Conservation (phyloP, 2,329 filamentous ascomycete genomes). For the Diplodia corticola region DNA sequence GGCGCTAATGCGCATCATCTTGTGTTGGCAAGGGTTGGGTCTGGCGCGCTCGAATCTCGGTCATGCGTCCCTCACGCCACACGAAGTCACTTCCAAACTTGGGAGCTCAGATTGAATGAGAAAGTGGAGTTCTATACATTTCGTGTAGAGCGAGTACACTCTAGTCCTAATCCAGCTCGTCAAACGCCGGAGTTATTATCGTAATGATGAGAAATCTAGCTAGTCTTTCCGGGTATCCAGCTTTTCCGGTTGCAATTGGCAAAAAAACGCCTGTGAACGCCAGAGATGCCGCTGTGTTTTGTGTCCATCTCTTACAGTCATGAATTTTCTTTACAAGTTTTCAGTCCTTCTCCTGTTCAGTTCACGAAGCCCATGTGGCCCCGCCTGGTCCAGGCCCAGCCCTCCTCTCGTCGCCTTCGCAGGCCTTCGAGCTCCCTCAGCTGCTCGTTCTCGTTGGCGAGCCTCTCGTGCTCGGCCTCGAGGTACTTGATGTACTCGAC, state of each 20-base stretch:
- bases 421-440: conserved; percentile 27
- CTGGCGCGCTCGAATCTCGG: background rate
- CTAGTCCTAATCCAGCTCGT: background rate
- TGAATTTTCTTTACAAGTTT: background rate
- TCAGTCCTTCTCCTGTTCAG: background rate
- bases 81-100: background rate
- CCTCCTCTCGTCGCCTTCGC: conserved; percentile 18
- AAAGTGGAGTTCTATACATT: conserved; percentile 16
- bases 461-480: conserved; percentile 23
- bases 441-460: conserved; percentile 32
- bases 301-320: conserved; percentile 10
- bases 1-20: background rate
- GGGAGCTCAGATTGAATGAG: background rate
- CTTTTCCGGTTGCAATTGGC: conserved; percentile 11
- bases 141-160: conserved; percentile 16
- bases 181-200: conserved; percentile 12
- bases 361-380: conserved; percentile 17
- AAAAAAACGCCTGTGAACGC: conserved; percentile 13
- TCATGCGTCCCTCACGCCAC: conserved; percentile 10
- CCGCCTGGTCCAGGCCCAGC: conserved; percentile 20
- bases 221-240: conserved; percentile 20
- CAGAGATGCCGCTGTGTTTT: background rate
- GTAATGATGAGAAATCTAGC: conserved; percentile 7
- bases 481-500: conserved; percentile 26
- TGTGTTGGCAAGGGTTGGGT: background rate